These are phyloP conservation scores for Spatholobus suberectus DNA, from an alignment of 306 rosid species.

Conservation along the genomic window DNA sequence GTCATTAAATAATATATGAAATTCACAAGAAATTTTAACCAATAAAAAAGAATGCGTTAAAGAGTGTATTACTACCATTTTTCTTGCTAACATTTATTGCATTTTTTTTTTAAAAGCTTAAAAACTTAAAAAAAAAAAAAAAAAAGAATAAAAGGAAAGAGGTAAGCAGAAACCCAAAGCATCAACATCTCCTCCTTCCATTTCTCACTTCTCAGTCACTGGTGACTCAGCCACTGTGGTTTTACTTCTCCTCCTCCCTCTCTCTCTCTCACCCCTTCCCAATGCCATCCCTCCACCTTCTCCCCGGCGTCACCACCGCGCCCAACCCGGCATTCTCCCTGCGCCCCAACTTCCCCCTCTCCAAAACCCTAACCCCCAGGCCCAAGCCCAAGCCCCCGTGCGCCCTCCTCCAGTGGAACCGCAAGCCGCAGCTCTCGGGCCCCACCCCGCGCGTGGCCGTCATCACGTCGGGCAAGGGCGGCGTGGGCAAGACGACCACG, in stretches of 20 bases:
- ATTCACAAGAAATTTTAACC: too few relatives aligned
- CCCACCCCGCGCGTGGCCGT: slow-evolving; percentile 93
- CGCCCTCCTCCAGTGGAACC: slow-evolving; percentile 85
- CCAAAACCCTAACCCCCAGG: slow-evolving; percentile 48
- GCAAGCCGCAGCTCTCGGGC: slow-evolving; percentile 91
- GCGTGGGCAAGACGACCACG: slow-evolving; percentile 95
- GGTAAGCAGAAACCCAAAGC: too few relatives aligned
- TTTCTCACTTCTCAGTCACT: slow-evolving; percentile 1
- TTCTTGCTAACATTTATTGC: too few relatives aligned
- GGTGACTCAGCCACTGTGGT: background rate
- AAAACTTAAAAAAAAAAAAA: too few relatives aligned
- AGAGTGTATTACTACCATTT: too few relatives aligned
- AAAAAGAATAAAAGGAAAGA: too few relatives aligned
- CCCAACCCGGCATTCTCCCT: slow-evolving; percentile 35
- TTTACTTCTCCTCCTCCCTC: background rate
- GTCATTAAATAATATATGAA: too few relatives aligned
- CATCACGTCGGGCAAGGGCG: slow-evolving; percentile 93
- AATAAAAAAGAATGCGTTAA: too few relatives aligned
- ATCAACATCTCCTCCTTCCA: background rate
- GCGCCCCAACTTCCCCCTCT: background rate
- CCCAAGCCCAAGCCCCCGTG: background rate
- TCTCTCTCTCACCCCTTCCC: slow-evolving; percentile 1
- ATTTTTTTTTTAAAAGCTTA: too few relatives aligned
- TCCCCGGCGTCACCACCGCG: slow-evolving; percentile 43
- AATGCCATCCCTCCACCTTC: slow-evolving; percentile 61